Conservation (phyloP, 768 basidiomycete genomes). For the Podaxis mareebaensis region DNA sequence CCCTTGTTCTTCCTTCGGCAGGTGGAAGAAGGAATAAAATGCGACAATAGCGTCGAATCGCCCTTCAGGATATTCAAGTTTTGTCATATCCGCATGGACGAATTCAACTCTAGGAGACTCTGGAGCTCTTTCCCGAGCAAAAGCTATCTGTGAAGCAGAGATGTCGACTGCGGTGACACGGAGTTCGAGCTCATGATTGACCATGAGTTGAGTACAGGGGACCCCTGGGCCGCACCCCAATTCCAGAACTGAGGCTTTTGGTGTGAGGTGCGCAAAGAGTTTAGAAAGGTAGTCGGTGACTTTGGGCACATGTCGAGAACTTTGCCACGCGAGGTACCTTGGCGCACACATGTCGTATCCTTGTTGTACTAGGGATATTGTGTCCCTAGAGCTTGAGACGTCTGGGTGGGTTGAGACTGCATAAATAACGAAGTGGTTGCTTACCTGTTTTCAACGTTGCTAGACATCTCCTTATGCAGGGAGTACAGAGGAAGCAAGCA, state of each 20-base stretch:
- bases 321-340: slow-evolving; percentile 21
- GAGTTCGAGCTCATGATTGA: slow-evolving; percentile 19
- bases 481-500: neutral
- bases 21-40: slow-evolving; percentile 31
- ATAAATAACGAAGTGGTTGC: neutral
- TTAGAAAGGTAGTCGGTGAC: slow-evolving; percentile 22
- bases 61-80: slow-evolving; percentile 18
- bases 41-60: slow-evolving; percentile 28
- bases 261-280: slow-evolving; percentile 21
- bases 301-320: slow-evolving; percentile 23
- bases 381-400: neutral
- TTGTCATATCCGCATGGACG: slow-evolving; percentile 30
- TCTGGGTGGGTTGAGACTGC: neutral
- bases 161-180: slow-evolving; percentile 30
- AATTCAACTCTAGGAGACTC: slow-evolving; percentile 22
- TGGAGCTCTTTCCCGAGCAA: slow-evolving; percentile 23
- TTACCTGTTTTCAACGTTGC: neutral
- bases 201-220: slow-evolving; percentile 24
- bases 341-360: slow-evolving; percentile 22
- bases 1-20: slow-evolving; percentile 26
- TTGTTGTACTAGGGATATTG: slow-evolving; percentile 6
- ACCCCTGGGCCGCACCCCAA: slow-evolving; percentile 32
- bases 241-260: slow-evolving; percentile 26
- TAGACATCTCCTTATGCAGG: neutral
- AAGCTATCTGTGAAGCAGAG: slow-evolving; percentile 27